Evolutionary conservation across 176 grass and related monocot species (phyloP).

Genomic region (Oropetium thomaeum): DNA sequence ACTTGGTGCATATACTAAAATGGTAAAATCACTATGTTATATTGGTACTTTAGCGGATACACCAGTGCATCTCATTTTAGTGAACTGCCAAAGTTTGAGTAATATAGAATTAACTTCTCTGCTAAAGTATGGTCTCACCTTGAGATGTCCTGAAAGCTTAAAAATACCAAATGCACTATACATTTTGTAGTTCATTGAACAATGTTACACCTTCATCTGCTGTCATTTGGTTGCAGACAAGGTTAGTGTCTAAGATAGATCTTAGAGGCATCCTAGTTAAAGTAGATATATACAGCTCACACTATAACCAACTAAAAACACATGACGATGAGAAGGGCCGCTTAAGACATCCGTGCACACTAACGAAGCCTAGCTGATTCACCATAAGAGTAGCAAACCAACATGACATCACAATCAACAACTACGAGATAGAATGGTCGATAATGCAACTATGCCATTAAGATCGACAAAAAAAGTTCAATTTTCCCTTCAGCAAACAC

Average conservation of each 20-base stretch:
- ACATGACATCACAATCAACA: constrained; percentile 6
- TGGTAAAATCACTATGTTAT: neutral
- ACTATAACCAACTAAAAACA: constrained; percentile 9
- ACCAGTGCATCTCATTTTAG: neutral
- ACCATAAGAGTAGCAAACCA: neutral
- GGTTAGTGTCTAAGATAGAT: neutral
- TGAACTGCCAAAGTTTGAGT: neutral
- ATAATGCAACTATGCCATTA: constrained; percentile 6
- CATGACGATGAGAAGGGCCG: neutral
- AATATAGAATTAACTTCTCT: neutral
- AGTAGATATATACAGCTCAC: constrained; percentile 3
- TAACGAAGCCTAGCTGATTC: constrained; percentile 1
- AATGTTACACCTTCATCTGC: neutral
- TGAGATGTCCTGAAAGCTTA: neutral
- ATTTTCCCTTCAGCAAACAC: neutral
- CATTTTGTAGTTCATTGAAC: neutral
- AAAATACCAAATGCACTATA: neutral
- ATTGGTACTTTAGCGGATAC: neutral
- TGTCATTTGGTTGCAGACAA: neutral
- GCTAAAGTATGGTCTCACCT: neutral
- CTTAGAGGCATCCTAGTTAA: neutral
- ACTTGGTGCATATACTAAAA: neutral
- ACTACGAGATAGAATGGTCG: neutral
- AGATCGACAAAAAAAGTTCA: neutral
- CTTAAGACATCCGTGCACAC: neutral